Evolutionary conservation across 108 stramenopile species (phyloP).

Genomic region (Skeletonema costatum): DNA sequence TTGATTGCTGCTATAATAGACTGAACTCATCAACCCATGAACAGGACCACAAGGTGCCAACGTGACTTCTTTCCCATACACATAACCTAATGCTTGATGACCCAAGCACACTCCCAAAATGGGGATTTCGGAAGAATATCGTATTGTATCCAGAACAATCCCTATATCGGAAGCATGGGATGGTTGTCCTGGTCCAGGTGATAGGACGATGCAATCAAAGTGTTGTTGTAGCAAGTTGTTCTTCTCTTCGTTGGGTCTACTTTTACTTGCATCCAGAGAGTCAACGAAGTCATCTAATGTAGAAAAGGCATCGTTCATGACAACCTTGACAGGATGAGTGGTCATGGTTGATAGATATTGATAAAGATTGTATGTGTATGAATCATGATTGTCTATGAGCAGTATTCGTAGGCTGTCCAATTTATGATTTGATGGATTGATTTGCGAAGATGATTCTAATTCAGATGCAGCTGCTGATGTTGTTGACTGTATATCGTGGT

Average conservation of each 20-base stretch:
- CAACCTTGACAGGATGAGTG: constrained; percentile 70
- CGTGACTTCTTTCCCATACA: constrained; percentile 59
- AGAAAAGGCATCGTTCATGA: constrained; percentile 76
- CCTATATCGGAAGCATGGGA: constrained; percentile 70
- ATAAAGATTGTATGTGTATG: constrained; percentile 95
- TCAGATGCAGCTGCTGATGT: not conserved
- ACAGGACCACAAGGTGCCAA: constrained; percentile 74
- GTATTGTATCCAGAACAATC: constrained; percentile 58
- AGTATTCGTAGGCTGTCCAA: constrained; percentile 66
- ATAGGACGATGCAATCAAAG: constrained; percentile 83
- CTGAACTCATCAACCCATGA: constrained; percentile 84
- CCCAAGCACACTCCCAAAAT: constrained; percentile 94
- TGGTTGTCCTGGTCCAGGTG: constrained; percentile 92
- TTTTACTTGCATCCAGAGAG: not conserved
- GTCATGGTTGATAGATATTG: constrained; percentile 81
- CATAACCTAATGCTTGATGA: constrained; percentile 87
- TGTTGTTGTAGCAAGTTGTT: constrained; percentile 1
- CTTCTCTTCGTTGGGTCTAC: not conserved
- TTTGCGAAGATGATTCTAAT: not conserved
- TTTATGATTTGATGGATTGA: constrained; percentile 11
- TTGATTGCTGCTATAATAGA: constrained; percentile 27
- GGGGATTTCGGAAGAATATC: constrained; percentile 60
- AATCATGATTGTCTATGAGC: constrained; percentile 96
- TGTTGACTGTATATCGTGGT: not conserved
- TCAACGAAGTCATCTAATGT: constrained; percentile 40